Conservation (phyloP, 2,329 filamentous ascomycete species). For the Trichoderma gracile region DNA sequence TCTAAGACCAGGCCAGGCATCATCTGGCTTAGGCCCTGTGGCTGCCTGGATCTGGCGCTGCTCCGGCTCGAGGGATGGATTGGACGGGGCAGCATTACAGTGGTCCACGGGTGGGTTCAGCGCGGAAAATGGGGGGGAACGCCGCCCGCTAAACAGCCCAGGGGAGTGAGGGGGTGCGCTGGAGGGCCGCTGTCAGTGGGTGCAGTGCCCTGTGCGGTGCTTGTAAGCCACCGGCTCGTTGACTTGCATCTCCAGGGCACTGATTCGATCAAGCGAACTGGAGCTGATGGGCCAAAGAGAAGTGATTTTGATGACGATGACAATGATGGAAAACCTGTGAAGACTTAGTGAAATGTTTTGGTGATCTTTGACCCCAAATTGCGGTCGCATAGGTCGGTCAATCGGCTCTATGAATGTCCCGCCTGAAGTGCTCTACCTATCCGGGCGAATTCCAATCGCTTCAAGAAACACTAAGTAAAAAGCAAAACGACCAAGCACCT, state of each 20-base stretch:
- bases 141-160: slow-evolving; percentile 22
- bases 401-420: neutral
- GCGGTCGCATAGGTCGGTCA: neutral
- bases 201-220: slow-evolving; percentile 25
- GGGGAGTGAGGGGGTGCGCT: slow-evolving; percentile 13
- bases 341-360: too few species aligned
- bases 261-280: too few species aligned
- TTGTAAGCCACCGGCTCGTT: slow-evolving; percentile 23
- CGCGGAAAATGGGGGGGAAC: slow-evolving; percentile 22
- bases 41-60: slow-evolving; percentile 37
- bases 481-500: neutral
- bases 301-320: too few species aligned
- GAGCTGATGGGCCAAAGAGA: too few species aligned
- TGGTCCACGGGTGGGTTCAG: too few species aligned
- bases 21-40: slow-evolving; percentile 34
- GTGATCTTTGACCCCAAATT: neutral
- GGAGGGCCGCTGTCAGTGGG: neutral
- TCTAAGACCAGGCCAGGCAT: slow-evolving; percentile 27
- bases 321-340: too few species aligned
- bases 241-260: neutral
- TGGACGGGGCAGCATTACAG: neutral
- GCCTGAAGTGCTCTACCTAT: neutral
- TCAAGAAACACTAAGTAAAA: neutral
- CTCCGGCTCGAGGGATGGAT: slow-evolving; percentile 22
- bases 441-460: slow-evolving; percentile 6